A percentile compares a stretch with the other conserved stretches of the same genome.
Evolutionary conservation across 805 yeast genomes (phyloP).

Genomic region (Teunomyces funiuensis): DNA sequence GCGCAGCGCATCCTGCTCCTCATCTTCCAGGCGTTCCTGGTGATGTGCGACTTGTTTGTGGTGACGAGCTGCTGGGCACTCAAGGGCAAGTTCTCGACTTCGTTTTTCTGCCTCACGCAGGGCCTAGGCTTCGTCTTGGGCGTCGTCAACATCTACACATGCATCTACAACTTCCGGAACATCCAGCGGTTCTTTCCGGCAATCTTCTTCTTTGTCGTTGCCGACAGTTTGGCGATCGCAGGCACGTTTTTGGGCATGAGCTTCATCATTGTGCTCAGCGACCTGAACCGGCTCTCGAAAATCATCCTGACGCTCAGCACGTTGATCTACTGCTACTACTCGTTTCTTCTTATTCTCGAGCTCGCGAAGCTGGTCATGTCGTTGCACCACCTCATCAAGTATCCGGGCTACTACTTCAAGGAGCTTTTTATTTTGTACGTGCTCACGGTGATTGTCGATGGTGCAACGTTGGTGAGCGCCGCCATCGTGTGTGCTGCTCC

Average conservation of each 20-base stretch:
- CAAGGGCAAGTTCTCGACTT: constrained; percentile 2
- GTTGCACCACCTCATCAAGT: not conserved
- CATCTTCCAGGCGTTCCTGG: not conserved
- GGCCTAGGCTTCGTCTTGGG: constrained; percentile 3
- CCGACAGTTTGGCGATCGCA: not conserved
- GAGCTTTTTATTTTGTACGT: constrained; percentile 1
- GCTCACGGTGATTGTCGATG: not conserved
- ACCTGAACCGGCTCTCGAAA: constrained; percentile 3
- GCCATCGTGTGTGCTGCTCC: not conserved
- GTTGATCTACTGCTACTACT: constrained; percentile 3
- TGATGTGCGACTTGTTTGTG: constrained; percentile 3
- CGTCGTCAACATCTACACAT: constrained; percentile 1
- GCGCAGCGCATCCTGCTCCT: constrained; percentile 2
- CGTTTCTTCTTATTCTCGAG: not conserved
- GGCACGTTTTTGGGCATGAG: constrained; percentile 3
- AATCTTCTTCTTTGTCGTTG: constrained; percentile 1
- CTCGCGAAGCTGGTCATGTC: not conserved
- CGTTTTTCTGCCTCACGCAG: constrained; percentile 2
- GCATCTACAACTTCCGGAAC: constrained; percentile 1
- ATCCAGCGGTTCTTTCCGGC: not conserved
- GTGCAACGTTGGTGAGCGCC: not conserved
- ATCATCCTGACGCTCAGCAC: constrained; percentile 1
- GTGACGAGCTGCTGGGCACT: constrained; percentile 2
- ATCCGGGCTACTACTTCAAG: not conserved
- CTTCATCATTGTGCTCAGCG: constrained; percentile 1